Evolutionary conservation across 768 basidiomycete genomes (phyloP).

Genomic region (Boletus reticulatus): DNA sequence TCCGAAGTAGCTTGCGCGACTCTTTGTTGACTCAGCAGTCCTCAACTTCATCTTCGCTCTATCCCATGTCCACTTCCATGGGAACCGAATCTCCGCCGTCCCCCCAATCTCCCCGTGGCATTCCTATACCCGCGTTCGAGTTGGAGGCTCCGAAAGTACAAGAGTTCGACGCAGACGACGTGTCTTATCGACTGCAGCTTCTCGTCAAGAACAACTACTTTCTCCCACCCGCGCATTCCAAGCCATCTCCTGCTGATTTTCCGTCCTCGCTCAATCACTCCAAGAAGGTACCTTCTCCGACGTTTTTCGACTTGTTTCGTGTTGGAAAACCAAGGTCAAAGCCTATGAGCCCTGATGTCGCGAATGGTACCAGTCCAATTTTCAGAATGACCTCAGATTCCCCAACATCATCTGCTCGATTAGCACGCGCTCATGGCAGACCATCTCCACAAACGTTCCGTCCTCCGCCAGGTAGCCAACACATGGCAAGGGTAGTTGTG

Average conservation of each 20-base stretch:
- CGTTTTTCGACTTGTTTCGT: slow-evolving; percentile 71
- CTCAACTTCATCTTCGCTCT: slow-evolving; percentile 70
- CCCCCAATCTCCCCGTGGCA: slow-evolving; percentile 53
- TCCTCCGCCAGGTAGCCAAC: slow-evolving; percentile 32
- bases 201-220: slow-evolving; percentile 88
- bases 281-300: slow-evolving; percentile 46
- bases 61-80: slow-evolving; percentile 70
- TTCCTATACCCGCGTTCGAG: slow-evolving; percentile 46
- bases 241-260: slow-evolving; percentile 70
- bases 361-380: slow-evolving; percentile 43
- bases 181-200: slow-evolving; percentile 78
- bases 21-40: slow-evolving; percentile 63
- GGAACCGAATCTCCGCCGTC: slow-evolving; percentile 63
- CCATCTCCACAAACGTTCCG: slow-evolving; percentile 37
- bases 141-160: slow-evolving; percentile 49
- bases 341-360: slow-evolving; percentile 46
- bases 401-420: slow-evolving; percentile 45
- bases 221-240: slow-evolving; percentile 83
- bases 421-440: slow-evolving; percentile 36
- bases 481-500: slow-evolving; percentile 69
- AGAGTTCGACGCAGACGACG: slow-evolving; percentile 69
- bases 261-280: slow-evolving; percentile 33
- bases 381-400: slow-evolving; percentile 68
- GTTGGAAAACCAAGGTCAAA: slow-evolving; percentile 67
- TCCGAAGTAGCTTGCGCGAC: slow-evolving; percentile 55